A percentile compares a stretch with the other conserved stretches of the same genome.
phyloP scores from a whole-genome alignment of 768 basidiomycete genomes.

The Auricularia auricula-judae region DNA sequence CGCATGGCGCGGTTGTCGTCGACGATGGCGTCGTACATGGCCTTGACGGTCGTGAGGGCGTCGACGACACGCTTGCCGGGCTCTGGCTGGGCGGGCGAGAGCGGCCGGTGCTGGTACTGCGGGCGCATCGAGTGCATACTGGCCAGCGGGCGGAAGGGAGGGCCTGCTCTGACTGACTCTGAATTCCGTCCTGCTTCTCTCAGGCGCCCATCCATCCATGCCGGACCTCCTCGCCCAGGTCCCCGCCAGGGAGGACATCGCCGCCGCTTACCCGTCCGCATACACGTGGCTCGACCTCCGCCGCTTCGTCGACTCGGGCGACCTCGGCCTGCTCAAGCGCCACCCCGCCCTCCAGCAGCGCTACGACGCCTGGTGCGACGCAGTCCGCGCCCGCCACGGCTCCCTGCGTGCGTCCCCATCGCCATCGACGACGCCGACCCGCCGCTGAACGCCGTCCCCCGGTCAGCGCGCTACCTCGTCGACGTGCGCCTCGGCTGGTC shows the following conservation, averaged over 20 bases:
- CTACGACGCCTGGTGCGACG: constrained; percentile 49
- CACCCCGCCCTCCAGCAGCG: constrained; percentile 56
- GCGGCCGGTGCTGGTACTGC: not conserved
- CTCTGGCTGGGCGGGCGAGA: not conserved
- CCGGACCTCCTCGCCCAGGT: not conserved
- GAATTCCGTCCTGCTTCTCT: not conserved
- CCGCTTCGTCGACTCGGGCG: constrained; percentile 70
- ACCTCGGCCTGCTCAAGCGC: constrained; percentile 70
- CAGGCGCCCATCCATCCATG: not conserved
- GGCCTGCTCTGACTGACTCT: not conserved
- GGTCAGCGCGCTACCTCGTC: constrained; percentile 58
- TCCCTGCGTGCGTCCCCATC: constrained; percentile 40
- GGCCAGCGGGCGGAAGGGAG: not conserved
- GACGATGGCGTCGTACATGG: not conserved
- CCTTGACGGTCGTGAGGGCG: not conserved
- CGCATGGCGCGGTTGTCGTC: not conserved
- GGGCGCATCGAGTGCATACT: not conserved
- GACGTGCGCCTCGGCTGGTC: constrained; percentile 69
- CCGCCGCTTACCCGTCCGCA: constrained; percentile 57
- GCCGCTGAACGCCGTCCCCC: not conserved
- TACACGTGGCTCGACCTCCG: constrained; percentile 71
- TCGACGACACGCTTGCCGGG: not conserved
- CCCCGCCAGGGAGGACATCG: constrained; percentile 58
- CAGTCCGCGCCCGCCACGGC: constrained; percentile 49
- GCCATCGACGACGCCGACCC: constrained; percentile 10